These are phyloP conservation scores for Starmerella potacharoeniae DNA, from an alignment of 805 yeast species.

Conservation along the genomic window DNA sequence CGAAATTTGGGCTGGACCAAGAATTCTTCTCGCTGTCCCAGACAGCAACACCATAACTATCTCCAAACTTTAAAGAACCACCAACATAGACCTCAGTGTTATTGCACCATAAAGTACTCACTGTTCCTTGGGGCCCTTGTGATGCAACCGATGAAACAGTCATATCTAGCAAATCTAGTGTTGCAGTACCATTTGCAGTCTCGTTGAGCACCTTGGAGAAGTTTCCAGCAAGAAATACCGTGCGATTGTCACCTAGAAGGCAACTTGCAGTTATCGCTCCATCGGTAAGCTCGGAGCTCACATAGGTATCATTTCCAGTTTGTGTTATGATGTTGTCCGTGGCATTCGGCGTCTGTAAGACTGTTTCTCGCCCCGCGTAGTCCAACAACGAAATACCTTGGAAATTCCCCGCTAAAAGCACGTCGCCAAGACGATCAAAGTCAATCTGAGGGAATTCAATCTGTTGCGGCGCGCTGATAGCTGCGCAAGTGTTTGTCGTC, in stretches of 20 bases:
- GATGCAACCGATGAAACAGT: not conserved
- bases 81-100: slow-evolving; percentile 57
- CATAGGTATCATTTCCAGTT: slow-evolving; percentile 13
- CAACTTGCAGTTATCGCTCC: slow-evolving; percentile 19
- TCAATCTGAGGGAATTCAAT: slow-evolving; percentile 6
- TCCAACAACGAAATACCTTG: slow-evolving; percentile 29
- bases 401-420: slow-evolving; percentile 16
- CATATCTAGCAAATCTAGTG: slow-evolving; percentile 3
- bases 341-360: slow-evolving; percentile 12
- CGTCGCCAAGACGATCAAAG: slow-evolving; percentile 12
- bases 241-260: slow-evolving; percentile 12
- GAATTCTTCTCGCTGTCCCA: slow-evolving; percentile 42
- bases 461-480: not conserved
- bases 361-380: slow-evolving; percentile 31
- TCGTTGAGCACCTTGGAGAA: slow-evolving; percentile 10
- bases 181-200: slow-evolving; percentile 8
- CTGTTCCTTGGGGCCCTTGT: not conserved
- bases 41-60: slow-evolving; percentile 47
- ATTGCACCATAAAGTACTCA: slow-evolving; percentile 41
- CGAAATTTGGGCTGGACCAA: slow-evolving; percentile 48
- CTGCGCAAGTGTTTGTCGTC: not conserved
- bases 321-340: slow-evolving; percentile 19
- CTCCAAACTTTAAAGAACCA: slow-evolving; percentile 53
- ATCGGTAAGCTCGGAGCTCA: slow-evolving; percentile 21
- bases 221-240: slow-evolving; percentile 20